These are phyloP conservation scores for Aspergillus caelatus DNA, from an alignment of 2,329 filamentous ascomycete species.

Conservation along the genomic window DNA sequence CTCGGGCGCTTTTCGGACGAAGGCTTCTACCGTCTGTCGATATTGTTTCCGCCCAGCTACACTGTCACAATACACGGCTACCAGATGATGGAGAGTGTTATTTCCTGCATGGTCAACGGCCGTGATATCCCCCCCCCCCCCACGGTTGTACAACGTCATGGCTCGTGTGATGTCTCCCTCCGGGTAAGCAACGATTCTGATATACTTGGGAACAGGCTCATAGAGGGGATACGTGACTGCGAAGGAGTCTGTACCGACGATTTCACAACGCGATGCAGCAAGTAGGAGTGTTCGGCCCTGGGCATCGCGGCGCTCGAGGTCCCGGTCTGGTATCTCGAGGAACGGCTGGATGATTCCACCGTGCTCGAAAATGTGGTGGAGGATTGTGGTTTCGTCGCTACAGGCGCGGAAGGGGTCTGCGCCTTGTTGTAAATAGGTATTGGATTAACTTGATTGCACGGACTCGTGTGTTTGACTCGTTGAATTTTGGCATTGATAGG, in stretches of 20 bases:
- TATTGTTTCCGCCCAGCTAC: neutral
- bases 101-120: slow-evolving; percentile 2
- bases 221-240: neutral
- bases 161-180: slow-evolving; percentile 1
- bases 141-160: slow-evolving; percentile 3
- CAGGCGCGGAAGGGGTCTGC: slow-evolving; percentile 19
- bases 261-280: slow-evolving; percentile 12
- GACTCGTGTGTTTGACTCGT: slow-evolving; percentile 18
- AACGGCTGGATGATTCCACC: slow-evolving; percentile 22
- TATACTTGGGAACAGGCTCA: neutral
- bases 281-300: slow-evolving; percentile 20
- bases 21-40: neutral
- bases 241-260: slow-evolving; percentile 14
- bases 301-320: slow-evolving; percentile 20
- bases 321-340: slow-evolving; percentile 15
- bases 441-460: slow-evolving; percentile 18
- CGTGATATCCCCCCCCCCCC: neutral
- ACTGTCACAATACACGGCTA: neutral
- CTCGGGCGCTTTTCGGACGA: neutral
- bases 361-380: slow-evolving; percentile 15
- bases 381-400: slow-evolving; percentile 10
- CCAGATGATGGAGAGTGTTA: neutral
- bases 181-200: neutral
- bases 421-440: slow-evolving; percentile 19
- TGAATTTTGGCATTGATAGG: slow-evolving; percentile 20